Evolutionary conservation across 352 stramenopile species (phyloP), one percentile per base, ranked within the genome.

Genomic region (Pythium oligandrum): DNA sequence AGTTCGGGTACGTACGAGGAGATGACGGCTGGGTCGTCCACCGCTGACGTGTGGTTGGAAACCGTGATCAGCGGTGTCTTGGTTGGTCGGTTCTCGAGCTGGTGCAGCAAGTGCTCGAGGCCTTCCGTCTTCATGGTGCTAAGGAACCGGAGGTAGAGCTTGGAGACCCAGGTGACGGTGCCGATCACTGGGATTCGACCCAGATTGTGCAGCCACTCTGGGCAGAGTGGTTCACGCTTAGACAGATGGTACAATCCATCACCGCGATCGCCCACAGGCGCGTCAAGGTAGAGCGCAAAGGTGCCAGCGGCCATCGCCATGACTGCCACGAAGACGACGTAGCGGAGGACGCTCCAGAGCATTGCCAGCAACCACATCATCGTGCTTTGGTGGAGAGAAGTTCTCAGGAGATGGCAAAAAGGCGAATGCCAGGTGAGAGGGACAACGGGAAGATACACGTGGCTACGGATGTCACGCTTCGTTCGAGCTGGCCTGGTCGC

Each of bases 1-100:
- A 26, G 17, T 26, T 26, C 17, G 32, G n/a, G 10, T 6, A 69
- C 75, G 49, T 74, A 90, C 79, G 68, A 70, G 5, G 78, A 76
- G 44, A 93, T 64, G 2, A 90, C 56, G 30, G 61, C 78, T 0
- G 83, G 83, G 48, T 93, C 83, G 57, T 93, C 83, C 32, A 93
- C 78, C 6, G 81, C 91, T 6, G 83, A 76, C 48, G 80, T 85
- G 71, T 93, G 83, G 60, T 93, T 93, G 36, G 76, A 90, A 39
- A 93, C 80, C 33, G 83, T 93, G 58, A 93, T 88, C 53, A 93
- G 53, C 32, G 80, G 53, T 36, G 75, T 78, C 37, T 68, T 63
- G 6, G 67, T 51, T 40, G 76, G 78, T 7, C 79, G 64, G 37
- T 63, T 47, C 6, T 83, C 63, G 26, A 86, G 44, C 26, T 63